Conservation (phyloP, 2,329 filamentous ascomycete species). For the Trichoderma sp. region DNA sequence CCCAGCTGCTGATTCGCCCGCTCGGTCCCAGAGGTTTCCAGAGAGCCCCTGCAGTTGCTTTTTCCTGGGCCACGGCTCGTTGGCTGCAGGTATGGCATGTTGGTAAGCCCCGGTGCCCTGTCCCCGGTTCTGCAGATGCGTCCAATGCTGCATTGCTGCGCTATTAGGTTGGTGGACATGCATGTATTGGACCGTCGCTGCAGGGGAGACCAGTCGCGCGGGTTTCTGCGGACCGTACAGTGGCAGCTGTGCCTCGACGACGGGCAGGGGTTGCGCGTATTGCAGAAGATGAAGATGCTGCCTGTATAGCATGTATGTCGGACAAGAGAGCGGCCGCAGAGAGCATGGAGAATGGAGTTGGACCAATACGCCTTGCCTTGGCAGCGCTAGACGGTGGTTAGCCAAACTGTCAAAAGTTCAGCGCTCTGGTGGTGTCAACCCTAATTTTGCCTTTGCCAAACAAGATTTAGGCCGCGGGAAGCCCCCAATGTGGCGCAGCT, state of each 20-base stretch:
- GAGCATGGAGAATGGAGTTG: background rate
- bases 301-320: background rate
- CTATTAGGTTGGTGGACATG: background rate
- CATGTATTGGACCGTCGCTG: background rate
- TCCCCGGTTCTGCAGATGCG: slow-evolving; percentile 23
- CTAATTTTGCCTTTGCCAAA: slow-evolving; percentile 7
- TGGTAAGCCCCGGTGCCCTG: slow-evolving; percentile 21
- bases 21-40: background rate
- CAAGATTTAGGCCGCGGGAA: background rate
- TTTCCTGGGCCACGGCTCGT: background rate
- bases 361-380: background rate
- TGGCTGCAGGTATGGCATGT: slow-evolving; percentile 4
- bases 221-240: background rate
- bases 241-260: background rate
- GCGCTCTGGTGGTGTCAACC: background rate
- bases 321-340: background rate
- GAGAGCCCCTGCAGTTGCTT: background rate
- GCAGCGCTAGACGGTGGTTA: background rate
- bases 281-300: background rate
- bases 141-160: background rate
- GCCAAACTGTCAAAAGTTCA: background rate
- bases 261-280: too few relatives aligned
- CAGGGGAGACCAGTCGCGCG: background rate
- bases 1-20: background rate
- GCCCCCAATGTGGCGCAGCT: slow-evolving; percentile 11